Conservation (phyloP, 495 filamentous ascomycete genomes). For the Rusavskia elegans region DNA sequence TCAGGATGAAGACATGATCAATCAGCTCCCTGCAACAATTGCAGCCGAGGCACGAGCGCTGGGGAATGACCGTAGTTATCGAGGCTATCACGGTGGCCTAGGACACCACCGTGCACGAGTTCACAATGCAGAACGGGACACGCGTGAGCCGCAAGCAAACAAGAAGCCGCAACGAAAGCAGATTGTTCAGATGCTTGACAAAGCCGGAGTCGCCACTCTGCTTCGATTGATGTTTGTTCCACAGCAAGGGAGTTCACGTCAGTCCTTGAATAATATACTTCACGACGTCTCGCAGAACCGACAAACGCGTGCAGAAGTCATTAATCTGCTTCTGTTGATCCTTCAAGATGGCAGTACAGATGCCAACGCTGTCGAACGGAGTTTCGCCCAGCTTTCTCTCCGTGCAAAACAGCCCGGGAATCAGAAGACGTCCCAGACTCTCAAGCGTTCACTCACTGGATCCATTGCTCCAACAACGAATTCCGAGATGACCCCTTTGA, state of each 20-base stretch:
- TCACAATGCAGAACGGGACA: constrained; percentile 20
- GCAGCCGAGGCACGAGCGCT: constrained; percentile 71
- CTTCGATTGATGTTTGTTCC: constrained; percentile 94
- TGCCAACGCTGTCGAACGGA: constrained; percentile 83
- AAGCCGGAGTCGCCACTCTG: constrained; percentile 82
- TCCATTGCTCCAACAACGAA: constrained; percentile 39
- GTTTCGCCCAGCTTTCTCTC: constrained; percentile 81
- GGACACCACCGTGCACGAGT: constrained; percentile 28
- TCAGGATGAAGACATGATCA: constrained; percentile 76
- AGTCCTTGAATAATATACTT: constrained; percentile 69
- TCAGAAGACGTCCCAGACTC: constrained; percentile 63
- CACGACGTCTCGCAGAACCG: constrained; percentile 83
- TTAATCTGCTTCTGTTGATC: constrained; percentile 82
- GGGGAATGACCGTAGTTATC: constrained; percentile 39
- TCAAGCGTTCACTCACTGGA: constrained; percentile 53
- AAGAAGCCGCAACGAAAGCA: constrained; percentile 64
- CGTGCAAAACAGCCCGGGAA: constrained; percentile 66
- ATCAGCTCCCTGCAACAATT: constrained; percentile 69
- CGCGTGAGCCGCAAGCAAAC: constrained; percentile 12
- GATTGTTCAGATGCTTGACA: constrained; percentile 91
- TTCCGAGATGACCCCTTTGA: constrained; percentile 73
- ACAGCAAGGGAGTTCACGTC: constrained; percentile 66
- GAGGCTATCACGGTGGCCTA: constrained; percentile 41
- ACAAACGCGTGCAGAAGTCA: constrained; percentile 86
- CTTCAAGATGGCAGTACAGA: constrained; percentile 93